Conservation (phyloP, 257 asterid genomes). For the Linaria vulgaris region DNA sequence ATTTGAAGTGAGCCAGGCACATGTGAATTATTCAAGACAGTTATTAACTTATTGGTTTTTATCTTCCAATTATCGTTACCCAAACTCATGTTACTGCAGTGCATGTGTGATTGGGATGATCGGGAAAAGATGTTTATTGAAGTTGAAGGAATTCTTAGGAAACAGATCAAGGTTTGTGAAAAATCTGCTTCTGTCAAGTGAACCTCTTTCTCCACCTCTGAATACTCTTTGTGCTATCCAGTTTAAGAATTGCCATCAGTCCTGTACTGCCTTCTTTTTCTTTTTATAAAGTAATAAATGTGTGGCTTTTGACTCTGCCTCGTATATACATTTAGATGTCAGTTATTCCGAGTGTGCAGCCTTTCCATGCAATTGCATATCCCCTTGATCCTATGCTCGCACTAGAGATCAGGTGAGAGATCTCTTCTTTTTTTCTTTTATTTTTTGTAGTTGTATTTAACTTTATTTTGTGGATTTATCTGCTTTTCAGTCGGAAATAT, state of each 20-base stretch:
- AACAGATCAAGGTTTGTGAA: constrained; percentile 82
- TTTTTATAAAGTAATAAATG: too few relatives aligned
- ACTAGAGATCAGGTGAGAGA: constrained; percentile 77
- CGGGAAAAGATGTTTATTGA: constrained; percentile 90
- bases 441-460: background rate
- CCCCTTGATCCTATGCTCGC: constrained; percentile 98
- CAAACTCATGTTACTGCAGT: constrained; percentile 44
- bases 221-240: background rate
- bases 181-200: constrained; percentile 21
- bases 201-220: constrained; percentile 13
- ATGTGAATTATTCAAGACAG: constrained; percentile 3
- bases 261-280: too few relatives aligned
- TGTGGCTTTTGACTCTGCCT: constrained; percentile 2
- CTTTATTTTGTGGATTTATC: constrained; percentile 6
- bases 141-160: constrained; percentile 90
- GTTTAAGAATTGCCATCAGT: too few relatives aligned
- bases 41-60: constrained; percentile 4
- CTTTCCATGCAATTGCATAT: constrained; percentile 98
- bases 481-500: constrained; percentile 70
- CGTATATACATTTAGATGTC: constrained; percentile 50
- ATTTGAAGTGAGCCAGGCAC: too few relatives aligned
- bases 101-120: constrained; percentile 97
- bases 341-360: constrained; percentile 96
- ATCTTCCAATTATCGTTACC: constrained; percentile 17
- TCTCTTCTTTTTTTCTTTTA: constrained; percentile 2